Percentiles rank a stretch among this genome's conserved stretches.
Evolutionary conservation across 176 grass and related monocot species (phyloP).

Genomic region (Dendrocalamus sinicus): DNA sequence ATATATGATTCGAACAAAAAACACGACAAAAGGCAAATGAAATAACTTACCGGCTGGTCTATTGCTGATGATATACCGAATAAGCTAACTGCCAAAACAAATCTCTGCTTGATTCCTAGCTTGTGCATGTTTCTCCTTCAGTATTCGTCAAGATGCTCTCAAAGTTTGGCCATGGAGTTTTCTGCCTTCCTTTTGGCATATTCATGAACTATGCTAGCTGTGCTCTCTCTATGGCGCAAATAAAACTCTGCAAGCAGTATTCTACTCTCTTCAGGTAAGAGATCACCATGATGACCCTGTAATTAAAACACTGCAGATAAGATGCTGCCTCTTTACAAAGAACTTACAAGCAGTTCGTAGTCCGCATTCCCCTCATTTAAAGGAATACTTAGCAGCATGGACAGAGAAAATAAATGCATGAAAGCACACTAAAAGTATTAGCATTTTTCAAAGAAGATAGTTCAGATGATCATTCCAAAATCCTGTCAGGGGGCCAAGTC

Average conservation of each 20-base stretch:
- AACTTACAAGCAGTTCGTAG: constrained; percentile 13
- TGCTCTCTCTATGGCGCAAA: constrained; percentile 78
- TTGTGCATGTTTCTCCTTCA: constrained; percentile 10
- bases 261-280: constrained; percentile 81
- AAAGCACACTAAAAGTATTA: not conserved
- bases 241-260: constrained; percentile 95
- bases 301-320: constrained; percentile 39
- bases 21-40: constrained; percentile 19
- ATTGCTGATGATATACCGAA: constrained; percentile 11
- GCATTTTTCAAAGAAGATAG: not conserved
- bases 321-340: constrained; percentile 23
- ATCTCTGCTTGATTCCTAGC: not conserved
- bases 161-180: constrained; percentile 48
- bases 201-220: constrained; percentile 73
- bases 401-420: constrained; percentile 23
- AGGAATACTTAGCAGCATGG: constrained; percentile 24
- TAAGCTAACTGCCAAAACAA: constrained; percentile 29
- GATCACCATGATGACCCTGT: constrained; percentile 83
- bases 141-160: constrained; percentile 12
- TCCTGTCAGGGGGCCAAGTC: too few relatives aligned
- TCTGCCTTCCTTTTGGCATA: constrained; percentile 77
- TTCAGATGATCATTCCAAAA: constrained; percentile 15
- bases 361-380: not conserved
- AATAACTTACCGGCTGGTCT: constrained; percentile 35
- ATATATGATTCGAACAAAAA: not conserved